Conservation (phyloP, 2,329 filamentous ascomycete species). For the Aspergillus jensenii region DNA sequence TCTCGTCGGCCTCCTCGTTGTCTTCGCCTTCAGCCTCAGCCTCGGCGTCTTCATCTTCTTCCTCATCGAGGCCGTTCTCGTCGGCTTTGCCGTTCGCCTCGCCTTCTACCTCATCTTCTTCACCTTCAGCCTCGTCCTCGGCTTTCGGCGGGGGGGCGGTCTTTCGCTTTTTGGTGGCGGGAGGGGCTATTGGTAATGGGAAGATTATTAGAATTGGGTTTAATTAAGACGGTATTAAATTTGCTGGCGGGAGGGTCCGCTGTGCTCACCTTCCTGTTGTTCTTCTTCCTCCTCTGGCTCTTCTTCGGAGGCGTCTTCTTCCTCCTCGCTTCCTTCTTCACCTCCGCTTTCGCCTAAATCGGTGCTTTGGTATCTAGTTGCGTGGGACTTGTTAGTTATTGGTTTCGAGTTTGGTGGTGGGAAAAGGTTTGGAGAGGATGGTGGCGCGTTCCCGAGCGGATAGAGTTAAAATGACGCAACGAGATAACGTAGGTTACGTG, state of each 20-base stretch:
- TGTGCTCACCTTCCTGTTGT: slow-evolving; percentile 21
- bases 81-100: slow-evolving; percentile 21
- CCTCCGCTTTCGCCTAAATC: slow-evolving; percentile 22
- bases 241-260: neutral
- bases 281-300: slow-evolving; percentile 28
- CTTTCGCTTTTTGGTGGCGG: slow-evolving; percentile 34
- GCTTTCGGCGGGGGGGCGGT: slow-evolving; percentile 22
- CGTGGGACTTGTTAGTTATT: neutral
- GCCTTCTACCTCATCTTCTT: slow-evolving; percentile 10
- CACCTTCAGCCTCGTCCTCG: slow-evolving; percentile 13
- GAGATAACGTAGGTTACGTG: neutral
- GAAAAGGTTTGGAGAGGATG: neutral
- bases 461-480: slow-evolving; percentile 5
- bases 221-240: neutral
- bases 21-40: slow-evolving; percentile 18
- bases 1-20: slow-evolving; percentile 26
- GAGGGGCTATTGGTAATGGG: slow-evolving; percentile 19
- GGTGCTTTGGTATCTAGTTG: slow-evolving; percentile 36
- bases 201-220: neutral
- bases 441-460: neutral
- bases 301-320: slow-evolving; percentile 29
- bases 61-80: slow-evolving; percentile 17
- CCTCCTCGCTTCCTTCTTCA: slow-evolving; percentile 24
- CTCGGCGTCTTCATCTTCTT: slow-evolving; percentile 16
- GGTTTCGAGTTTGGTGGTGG: neutral